phyloP scores from a whole-genome alignment of 768 basidiomycete genomes.

The Collybiopsis luxurians region DNA sequence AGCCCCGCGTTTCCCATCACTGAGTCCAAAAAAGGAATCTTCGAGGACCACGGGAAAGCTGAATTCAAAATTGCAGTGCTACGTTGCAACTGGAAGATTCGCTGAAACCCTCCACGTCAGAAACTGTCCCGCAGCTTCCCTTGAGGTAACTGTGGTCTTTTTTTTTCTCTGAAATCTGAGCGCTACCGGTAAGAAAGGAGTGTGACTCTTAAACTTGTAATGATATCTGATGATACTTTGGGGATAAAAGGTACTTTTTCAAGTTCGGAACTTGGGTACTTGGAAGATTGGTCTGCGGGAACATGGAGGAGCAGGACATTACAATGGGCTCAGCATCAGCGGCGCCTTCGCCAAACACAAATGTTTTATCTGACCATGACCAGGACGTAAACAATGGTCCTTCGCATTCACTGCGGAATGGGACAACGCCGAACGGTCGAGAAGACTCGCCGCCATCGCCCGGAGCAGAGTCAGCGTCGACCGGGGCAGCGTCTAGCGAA shows the following conservation, averaged over 20 bases:
- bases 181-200: neutral
- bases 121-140: neutral
- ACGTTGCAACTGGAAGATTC: slow-evolving; percentile 3
- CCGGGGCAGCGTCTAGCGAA: slow-evolving; percentile 1
- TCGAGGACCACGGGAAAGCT: slow-evolving; percentile 6
- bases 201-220: neutral
- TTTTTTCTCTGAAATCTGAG: neutral
- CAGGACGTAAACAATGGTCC: neutral
- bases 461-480: slow-evolving; percentile 1
- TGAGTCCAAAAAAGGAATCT: slow-evolving; percentile 9
- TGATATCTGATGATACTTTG: neutral
- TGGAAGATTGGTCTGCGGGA: slow-evolving; percentile 7
- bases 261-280: neutral
- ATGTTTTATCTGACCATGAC: neutral
- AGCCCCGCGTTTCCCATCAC: neutral
- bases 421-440: neutral
- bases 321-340: neutral
- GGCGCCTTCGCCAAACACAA: neutral
- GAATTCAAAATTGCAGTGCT: slow-evolving; percentile 6
- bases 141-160: neutral
- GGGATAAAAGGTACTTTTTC: neutral
- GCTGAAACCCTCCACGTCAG: neutral
- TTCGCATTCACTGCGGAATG: neutral
- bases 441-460: neutral
- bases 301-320: slow-evolving; percentile 7